A percentile compares a stretch with the other conserved stretches of the same genome.
Conservation (phyloP, 1,284 basidiomycete species). For the Marasmius sp. region DNA sequence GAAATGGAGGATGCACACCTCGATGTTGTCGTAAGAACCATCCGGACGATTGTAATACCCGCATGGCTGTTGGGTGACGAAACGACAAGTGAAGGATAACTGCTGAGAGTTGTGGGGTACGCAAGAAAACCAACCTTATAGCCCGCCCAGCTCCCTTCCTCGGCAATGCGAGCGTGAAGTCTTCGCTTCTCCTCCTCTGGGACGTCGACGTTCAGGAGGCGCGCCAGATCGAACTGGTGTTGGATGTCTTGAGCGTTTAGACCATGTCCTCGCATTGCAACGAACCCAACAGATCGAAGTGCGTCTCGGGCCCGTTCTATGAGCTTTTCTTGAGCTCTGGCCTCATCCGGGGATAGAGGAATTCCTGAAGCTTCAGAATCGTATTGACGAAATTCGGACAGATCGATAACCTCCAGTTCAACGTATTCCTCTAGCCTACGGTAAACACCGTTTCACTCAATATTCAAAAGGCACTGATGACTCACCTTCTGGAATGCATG, state of each 20-base stretch:
- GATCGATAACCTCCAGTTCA: constrained; percentile 11
- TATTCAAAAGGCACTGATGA: background rate
- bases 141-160: constrained; percentile 18
- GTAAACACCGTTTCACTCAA: background rate
- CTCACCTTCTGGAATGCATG: constrained; percentile 5
- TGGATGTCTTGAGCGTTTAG: constrained; percentile 12
- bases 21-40: constrained; percentile 14
- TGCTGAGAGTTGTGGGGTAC: no score
- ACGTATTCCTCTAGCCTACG: constrained; percentile 7
- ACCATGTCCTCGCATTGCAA: constrained; percentile 18
- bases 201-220: constrained; percentile 13
- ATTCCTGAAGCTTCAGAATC: background rate
- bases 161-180: constrained; percentile 13
- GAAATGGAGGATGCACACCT: constrained; percentile 7
- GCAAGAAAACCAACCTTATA: constrained; percentile 14
- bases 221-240: constrained; percentile 16
- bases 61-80: constrained; percentile 9
- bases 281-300: constrained; percentile 8
- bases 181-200: constrained; percentile 12
- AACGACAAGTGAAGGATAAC: background rate
- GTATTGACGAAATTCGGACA: constrained; percentile 6
- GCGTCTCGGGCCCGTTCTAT: background rate
- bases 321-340: background rate
- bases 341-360: background rate
- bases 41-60: constrained; percentile 17